Conservation (phyloP, 2,329 filamentous ascomycete genomes). For the Neocucurbitaria cava region DNA sequence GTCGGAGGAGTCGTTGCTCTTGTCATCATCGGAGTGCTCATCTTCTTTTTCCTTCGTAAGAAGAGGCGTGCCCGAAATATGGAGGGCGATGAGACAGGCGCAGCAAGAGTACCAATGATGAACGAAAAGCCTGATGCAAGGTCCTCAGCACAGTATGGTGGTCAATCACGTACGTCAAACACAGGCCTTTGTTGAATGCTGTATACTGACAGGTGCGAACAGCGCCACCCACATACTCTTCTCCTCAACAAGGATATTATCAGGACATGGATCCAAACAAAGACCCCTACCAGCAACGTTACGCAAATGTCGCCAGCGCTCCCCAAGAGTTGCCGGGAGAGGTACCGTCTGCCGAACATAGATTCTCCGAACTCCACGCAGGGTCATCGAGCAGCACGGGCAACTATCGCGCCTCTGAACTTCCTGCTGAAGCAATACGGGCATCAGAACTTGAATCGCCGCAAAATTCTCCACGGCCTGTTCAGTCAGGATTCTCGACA, state of each 20-base stretch:
- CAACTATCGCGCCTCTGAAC: slow-evolving; percentile 25
- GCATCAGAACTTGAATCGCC: slow-evolving; percentile 29
- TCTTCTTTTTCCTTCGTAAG: slow-evolving; percentile 32
- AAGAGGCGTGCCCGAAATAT: slow-evolving; percentile 17
- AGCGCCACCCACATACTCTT: slow-evolving; percentile 37
- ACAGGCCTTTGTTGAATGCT: not conserved
- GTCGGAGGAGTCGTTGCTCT: slow-evolving; percentile 35
- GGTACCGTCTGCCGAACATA: slow-evolving; percentile 7
- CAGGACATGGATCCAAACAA: slow-evolving; percentile 16
- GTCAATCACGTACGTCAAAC: slow-evolving; percentile 30
- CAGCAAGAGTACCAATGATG: slow-evolving; percentile 21
- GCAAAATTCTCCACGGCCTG: slow-evolving; percentile 20
- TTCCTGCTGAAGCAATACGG: slow-evolving; percentile 19
- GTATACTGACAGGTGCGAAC: slow-evolving; percentile 8
- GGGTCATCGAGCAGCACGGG: slow-evolving; percentile 9
- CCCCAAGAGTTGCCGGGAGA: slow-evolving; percentile 30
- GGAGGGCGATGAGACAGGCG: slow-evolving; percentile 5
- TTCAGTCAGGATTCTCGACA: slow-evolving; percentile 17
- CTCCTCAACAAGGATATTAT: slow-evolving; percentile 26
- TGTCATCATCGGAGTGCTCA: slow-evolving; percentile 30
- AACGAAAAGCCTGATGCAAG: slow-evolving; percentile 14
- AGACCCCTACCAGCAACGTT: slow-evolving; percentile 19
- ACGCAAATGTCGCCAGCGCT: slow-evolving; percentile 18
- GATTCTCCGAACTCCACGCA: slow-evolving; percentile 34
- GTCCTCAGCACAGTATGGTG: slow-evolving; percentile 15